phyloP scores from a whole-genome alignment of 345 rosid species.

The Hibiscus syriacus region DNA sequence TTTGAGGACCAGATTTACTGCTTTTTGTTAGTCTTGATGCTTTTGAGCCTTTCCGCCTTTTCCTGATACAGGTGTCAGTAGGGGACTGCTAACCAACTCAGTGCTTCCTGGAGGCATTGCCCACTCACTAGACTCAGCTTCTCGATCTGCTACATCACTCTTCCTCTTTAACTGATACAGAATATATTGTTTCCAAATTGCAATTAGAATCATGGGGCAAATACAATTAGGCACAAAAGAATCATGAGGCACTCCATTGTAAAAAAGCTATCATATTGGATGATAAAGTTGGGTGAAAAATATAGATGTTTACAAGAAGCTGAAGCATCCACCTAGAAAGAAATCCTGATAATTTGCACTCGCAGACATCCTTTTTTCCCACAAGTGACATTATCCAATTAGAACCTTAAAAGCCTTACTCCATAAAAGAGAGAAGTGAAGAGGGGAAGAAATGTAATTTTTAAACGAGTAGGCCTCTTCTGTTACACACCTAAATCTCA shows the following conservation, averaged over 20 bases:
- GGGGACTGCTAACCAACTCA: constrained; percentile 40
- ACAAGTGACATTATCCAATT: background rate
- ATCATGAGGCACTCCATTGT: background rate
- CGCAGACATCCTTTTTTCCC: background rate
- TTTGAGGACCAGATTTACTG: constrained; percentile 51
- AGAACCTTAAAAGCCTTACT: background rate
- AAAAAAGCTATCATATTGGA: background rate
- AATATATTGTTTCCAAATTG: background rate
- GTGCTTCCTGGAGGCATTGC: constrained; percentile 34
- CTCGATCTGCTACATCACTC: constrained; percentile 24
- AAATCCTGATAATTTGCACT: background rate
- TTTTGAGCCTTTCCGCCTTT: constrained; percentile 65
- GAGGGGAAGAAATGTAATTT: background rate
- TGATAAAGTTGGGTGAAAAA: background rate
- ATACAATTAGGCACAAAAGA: background rate
- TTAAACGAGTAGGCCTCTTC: background rate
- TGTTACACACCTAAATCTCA: background rate
- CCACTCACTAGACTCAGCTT: constrained; percentile 50
- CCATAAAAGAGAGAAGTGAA: background rate
- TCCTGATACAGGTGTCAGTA: constrained; percentile 69
- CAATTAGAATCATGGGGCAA: constrained; percentile 1
- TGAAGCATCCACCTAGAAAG: background rate
- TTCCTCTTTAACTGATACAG: background rate
- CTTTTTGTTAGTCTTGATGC: constrained; percentile 52
- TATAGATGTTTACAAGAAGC: background rate